Base-by-base conservation (phyloP, 129 eudicot species). In the Smallanthus sonchifolius region DNA sequence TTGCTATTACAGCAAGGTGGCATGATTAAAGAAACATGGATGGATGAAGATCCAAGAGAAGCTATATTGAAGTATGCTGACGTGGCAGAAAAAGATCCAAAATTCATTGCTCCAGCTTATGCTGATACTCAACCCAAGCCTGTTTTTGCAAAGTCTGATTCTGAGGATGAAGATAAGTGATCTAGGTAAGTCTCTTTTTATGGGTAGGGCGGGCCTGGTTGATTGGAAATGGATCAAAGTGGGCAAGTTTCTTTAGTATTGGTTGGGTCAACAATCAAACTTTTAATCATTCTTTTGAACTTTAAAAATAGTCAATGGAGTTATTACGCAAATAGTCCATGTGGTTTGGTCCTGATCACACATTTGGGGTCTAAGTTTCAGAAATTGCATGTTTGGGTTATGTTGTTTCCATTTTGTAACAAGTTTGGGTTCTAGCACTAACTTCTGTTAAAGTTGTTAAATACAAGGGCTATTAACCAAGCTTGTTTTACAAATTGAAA, bases 31-130 rank as follows among this genome's bases (percentile, higher is more conserved):
- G 99, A 95, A 79, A 91, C 97, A 49, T 95, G 99, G 99, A 91
- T 91, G 99, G 99, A 95, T 6, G 99, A 95, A 86, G 99, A 95
- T 76, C 99, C 99, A 35, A 85, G 97, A 81, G 99, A 95, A 80
- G 99, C 99, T 54, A 95, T 95, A 47, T 75, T 95, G 56, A 95
- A 95, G 80, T 86, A 91, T 82, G 99, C 99, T 42, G 99, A 95
- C 62, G 94, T 74, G 65, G 99, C 99, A 42, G 86, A 83, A 44
- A 95, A 95, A 79, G 99, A 95, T 37, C 99, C 99, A 0, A 95
- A 91, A 42, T 95, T 66, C 79, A 95, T 95, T 5, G 96, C 96
- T 68, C 99, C 99, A 1, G 99, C 99, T 30, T 95, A 95, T 75
- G 93, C 97, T 9, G 77, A 88, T n/a, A 88, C 99, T 10, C 99